A percentile compares a stretch with the other conserved stretches of the same genome.
phyloP scores from a whole-genome alignment of 768 basidiomycete species.

The Lentinula raphanica region DNA sequence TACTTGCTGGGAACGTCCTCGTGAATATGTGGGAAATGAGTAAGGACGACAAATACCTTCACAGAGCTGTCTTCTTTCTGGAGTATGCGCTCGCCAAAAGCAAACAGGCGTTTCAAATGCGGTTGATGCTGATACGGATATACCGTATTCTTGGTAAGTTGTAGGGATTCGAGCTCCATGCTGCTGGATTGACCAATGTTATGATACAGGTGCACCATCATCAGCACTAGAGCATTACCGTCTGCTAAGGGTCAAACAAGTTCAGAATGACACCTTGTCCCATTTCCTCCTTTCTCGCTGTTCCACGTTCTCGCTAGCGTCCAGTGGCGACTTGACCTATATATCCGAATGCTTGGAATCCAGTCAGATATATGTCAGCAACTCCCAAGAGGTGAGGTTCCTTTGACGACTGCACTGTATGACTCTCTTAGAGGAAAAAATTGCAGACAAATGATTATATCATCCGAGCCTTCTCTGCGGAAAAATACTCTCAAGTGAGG shows the following conservation, averaged over 20 bases:
- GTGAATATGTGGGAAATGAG: constrained; percentile 59
- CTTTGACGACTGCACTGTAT: background rate
- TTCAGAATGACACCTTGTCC: constrained; percentile 86
- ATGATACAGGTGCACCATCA: constrained; percentile 57
- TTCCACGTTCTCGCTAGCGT: constrained; percentile 72
- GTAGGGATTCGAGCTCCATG: background rate
- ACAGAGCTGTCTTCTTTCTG: constrained; percentile 57
- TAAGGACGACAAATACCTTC: constrained; percentile 52
- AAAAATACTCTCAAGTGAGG: constrained; percentile 78
- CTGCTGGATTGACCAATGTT: background rate
- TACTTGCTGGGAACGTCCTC: constrained; percentile 66
- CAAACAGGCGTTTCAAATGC: constrained; percentile 74
- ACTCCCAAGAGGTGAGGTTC: constrained; percentile 62
- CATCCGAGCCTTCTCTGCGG: constrained; percentile 67
- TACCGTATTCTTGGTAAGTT: constrained; percentile 75
- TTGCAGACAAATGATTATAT: constrained; percentile 73
- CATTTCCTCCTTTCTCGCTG: constrained; percentile 76
- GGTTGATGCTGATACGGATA: constrained; percentile 71
- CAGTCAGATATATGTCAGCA: constrained; percentile 75
- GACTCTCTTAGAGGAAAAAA: constrained; percentile 13
- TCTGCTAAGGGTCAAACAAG: constrained; percentile 71
- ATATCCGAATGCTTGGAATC: constrained; percentile 73
- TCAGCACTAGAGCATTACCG: constrained; percentile 77
- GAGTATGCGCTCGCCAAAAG: constrained; percentile 71
- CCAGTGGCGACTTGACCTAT: constrained; percentile 71